phyloP scores from a whole-genome alignment of 2,329 filamentous ascomycete genomes.

The Venturia asperata region DNA sequence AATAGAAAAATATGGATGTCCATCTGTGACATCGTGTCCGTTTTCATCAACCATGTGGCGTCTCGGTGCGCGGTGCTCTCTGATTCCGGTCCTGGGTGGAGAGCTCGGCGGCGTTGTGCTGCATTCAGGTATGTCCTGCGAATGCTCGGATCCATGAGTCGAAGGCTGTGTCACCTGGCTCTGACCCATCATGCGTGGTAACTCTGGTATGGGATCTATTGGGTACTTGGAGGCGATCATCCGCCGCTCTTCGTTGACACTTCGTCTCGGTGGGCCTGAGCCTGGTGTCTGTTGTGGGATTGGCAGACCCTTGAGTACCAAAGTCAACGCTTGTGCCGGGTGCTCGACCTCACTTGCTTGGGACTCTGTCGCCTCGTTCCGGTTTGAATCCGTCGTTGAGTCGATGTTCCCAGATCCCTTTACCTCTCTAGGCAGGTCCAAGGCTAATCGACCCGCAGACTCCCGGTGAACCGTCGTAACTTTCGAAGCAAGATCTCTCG shows the following conservation, averaged over 20 bases:
- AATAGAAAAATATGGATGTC: not conserved
- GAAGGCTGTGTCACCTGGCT: not conserved
- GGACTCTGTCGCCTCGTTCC: not conserved
- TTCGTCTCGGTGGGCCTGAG: not conserved
- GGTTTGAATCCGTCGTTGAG: not conserved
- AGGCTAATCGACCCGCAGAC: not conserved
- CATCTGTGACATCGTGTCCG: not conserved
- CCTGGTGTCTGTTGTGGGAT: not conserved
- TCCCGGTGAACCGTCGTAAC: not conserved
- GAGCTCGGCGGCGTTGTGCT: not conserved
- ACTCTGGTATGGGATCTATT: not conserved
- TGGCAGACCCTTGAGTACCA: not conserved
- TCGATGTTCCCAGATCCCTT: not conserved
- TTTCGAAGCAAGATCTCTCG: not conserved
- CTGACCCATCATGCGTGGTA: not conserved
- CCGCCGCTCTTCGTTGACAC: not conserved
- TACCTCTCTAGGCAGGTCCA: not conserved
- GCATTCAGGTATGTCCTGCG: not conserved
- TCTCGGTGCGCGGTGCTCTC: not conserved
- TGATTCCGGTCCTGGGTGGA: not conserved
- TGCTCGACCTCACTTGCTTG: not conserved
- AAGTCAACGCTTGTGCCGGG: not conserved
- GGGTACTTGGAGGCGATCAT: not conserved
- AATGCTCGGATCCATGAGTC: not conserved
- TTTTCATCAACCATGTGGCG: not conserved